These are phyloP conservation scores for Polyplosphaeria fusca DNA, from an alignment of 495 filamentous ascomycete genomes.

Conservation along the genomic window DNA sequence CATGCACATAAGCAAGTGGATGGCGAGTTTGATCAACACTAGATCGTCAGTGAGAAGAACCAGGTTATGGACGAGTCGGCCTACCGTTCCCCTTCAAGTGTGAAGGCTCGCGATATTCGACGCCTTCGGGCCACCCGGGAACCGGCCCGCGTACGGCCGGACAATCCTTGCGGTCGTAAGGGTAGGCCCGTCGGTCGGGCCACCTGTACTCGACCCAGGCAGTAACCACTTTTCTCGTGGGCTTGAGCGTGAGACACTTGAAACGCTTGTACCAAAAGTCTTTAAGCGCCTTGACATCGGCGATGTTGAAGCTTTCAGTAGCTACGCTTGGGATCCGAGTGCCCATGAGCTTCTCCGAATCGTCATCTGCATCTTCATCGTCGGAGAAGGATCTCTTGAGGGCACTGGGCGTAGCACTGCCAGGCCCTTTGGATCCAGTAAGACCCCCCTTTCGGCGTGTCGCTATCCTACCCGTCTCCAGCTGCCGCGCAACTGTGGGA, in stretches of 20 bases:
- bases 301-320: slow-evolving; percentile 9
- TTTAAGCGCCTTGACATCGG: neutral
- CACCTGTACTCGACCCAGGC: neutral
- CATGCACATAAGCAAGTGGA: neutral
- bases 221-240: neutral
- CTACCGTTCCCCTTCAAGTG: neutral
- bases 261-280: neutral
- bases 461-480: too few relatives aligned
- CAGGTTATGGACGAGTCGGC: too few relatives aligned
- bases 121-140: neutral
- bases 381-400: too few relatives aligned
- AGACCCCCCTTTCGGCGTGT: too few relatives aligned
- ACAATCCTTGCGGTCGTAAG: neutral
- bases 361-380: too few relatives aligned
- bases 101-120: neutral
- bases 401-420: too few relatives aligned
- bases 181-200: neutral
- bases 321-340: too few relatives aligned
- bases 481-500: too few relatives aligned
- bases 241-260: neutral
- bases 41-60: too few relatives aligned
- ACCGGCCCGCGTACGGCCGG: neutral
- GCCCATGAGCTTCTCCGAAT: too few relatives aligned
- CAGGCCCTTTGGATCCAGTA: too few relatives aligned
- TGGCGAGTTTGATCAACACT: neutral